phyloP scores from a whole-genome alignment of 2,329 filamentous ascomycete genomes.

The Cryphonectria parasitica region DNA sequence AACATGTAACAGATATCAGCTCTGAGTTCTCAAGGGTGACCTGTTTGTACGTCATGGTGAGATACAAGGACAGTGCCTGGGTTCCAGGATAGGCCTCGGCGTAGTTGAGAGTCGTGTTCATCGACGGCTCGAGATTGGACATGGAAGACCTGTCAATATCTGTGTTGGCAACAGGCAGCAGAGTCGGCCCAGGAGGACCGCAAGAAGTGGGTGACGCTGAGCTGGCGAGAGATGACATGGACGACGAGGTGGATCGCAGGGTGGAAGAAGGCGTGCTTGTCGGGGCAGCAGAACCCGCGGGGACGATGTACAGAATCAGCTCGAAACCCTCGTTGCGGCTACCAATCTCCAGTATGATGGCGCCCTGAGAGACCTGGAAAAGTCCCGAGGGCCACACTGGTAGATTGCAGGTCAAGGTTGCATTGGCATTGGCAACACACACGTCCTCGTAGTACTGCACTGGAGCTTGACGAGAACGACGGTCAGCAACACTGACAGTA shows the following conservation, averaged over 20 bases:
- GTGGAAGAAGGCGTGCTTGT: background rate
- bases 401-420: background rate
- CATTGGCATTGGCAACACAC: background rate
- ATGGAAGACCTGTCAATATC: background rate
- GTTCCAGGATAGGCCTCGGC: constrained; percentile 2
- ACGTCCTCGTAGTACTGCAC: background rate
- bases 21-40: constrained; percentile 1
- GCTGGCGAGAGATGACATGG: background rate
- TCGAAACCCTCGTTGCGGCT: background rate
- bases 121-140: background rate
- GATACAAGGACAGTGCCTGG: background rate
- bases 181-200: background rate
- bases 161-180: background rate
- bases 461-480: background rate
- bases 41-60: constrained; percentile 3
- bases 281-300: background rate
- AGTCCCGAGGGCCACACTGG: background rate
- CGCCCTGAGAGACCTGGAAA: background rate
- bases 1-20: background rate
- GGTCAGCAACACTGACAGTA: background rate
- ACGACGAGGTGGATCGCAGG: background rate
- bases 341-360: background rate
- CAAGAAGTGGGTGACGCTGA: background rate
- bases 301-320: background rate
- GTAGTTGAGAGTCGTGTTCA: constrained; percentile 4